A percentile compares a stretch with the other conserved stretches of the same genome.
Conservation (phyloP, 345 rosid species). For the Aquilaria malaccensis region DNA sequence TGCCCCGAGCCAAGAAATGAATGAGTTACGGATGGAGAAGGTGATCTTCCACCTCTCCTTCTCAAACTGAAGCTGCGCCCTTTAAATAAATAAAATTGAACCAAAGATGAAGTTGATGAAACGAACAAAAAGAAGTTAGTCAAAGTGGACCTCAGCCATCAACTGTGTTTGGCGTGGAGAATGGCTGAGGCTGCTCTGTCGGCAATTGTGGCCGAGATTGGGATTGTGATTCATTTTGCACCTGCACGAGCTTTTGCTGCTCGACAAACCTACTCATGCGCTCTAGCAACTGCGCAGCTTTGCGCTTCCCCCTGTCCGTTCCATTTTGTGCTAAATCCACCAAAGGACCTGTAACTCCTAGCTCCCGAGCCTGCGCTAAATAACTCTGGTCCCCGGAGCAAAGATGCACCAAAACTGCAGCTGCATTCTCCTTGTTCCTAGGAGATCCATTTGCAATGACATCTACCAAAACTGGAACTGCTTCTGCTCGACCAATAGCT, state of each 20-base stretch:
- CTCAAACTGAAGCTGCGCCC: slow-evolving; percentile 19
- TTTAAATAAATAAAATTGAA: not conserved
- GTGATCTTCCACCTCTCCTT: slow-evolving; percentile 50
- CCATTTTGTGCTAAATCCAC: slow-evolving; percentile 79
- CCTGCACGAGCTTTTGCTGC: slow-evolving; percentile 57
- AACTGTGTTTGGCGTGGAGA: slow-evolving; percentile 23
- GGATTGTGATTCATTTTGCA: slow-evolving; percentile 25
- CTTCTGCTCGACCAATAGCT: slow-evolving; percentile 61
- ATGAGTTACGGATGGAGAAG: slow-evolving; percentile 29
- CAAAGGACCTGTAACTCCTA: slow-evolving; percentile 71
- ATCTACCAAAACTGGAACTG: slow-evolving; percentile 65
- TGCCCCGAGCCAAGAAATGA: slow-evolving; percentile 25
- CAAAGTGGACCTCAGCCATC: slow-evolving; percentile 33
- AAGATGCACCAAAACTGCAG: slow-evolving; percentile 85
- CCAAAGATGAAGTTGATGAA: slow-evolving; percentile 14
- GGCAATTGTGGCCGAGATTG: slow-evolving; percentile 29
- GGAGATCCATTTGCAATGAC: slow-evolving; percentile 67
- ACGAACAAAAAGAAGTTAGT: slow-evolving; percentile 1
- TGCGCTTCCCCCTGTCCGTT: slow-evolving; percentile 89
- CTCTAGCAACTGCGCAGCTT: slow-evolving; percentile 85
- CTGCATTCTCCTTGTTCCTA: slow-evolving; percentile 70
- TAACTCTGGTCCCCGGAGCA: slow-evolving; percentile 69
- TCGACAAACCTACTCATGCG: slow-evolving; percentile 67
- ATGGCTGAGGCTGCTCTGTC: slow-evolving; percentile 27
- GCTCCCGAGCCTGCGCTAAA: slow-evolving; percentile 69